phyloP scores from a whole-genome alignment of 805 yeast genomes.

The Candida parachauliodes region DNA sequence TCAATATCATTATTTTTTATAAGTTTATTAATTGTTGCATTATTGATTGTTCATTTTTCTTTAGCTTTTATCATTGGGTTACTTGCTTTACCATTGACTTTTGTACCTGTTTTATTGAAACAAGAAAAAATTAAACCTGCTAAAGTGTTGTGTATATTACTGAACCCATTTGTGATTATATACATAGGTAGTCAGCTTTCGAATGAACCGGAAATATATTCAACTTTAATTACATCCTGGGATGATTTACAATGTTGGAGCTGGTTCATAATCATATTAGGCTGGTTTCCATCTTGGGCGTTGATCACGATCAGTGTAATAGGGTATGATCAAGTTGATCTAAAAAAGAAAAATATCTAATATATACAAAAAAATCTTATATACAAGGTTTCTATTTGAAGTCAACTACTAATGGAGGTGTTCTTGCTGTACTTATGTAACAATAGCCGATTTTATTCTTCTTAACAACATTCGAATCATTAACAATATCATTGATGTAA shows the following conservation, averaged over 20 bases:
- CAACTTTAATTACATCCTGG: conserved; percentile 62
- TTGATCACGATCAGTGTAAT: conserved; percentile 15
- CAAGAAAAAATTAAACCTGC: conserved; percentile 15
- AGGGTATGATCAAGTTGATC: neutral
- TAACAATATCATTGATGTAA: conserved; percentile 46
- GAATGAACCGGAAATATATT: conserved; percentile 40
- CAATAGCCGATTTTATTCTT: conserved; percentile 71
- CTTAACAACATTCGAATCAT: conserved; percentile 50
- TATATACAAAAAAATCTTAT: neutral
- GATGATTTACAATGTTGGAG: conserved; percentile 75
- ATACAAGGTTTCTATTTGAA: conserved; percentile 16
- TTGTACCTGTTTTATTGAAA: conserved; percentile 36
- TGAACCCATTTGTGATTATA: conserved; percentile 49
- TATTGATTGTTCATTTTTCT: conserved; percentile 81
- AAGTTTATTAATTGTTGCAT: conserved; percentile 66
- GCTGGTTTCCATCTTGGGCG: conserved; percentile 86
- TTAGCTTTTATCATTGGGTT: conserved; percentile 71
- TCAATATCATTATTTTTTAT: conserved; percentile 53
- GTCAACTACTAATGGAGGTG: conserved; percentile 73
- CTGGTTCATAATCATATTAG: conserved; percentile 67
- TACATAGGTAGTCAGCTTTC: conserved; percentile 23
- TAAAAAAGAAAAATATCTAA: conserved; percentile 3
- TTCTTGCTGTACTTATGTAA: conserved; percentile 63
- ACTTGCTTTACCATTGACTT: conserved; percentile 70
- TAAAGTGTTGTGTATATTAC: conserved; percentile 32